Percentiles rank a stretch among this genome's conserved stretches.
Conservation (phyloP, 75 land plant species). For the Sequoia sempervirens region DNA sequence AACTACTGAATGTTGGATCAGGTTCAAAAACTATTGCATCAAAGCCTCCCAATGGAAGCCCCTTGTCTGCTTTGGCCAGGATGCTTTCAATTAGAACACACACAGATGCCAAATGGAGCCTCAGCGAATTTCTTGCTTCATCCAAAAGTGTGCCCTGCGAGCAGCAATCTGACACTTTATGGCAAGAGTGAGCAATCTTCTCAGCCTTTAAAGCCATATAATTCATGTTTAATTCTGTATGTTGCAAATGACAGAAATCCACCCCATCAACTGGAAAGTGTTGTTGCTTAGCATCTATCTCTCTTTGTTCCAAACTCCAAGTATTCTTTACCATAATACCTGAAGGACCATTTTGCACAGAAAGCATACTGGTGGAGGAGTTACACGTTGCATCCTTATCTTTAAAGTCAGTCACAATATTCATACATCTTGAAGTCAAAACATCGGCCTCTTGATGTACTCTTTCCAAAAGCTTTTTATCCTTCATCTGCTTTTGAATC, state of each 20-base stretch:
- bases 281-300: neutral
- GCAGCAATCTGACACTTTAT: slow-evolving; percentile 20
- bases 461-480: neutral
- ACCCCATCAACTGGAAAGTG: neutral
- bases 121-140: slow-evolving; percentile 16
- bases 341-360: neutral
- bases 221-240: neutral
- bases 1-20: neutral
- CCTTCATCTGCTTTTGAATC: slow-evolving; percentile 12
- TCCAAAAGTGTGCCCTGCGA: slow-evolving; percentile 10
- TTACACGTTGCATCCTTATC: neutral
- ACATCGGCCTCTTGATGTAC: neutral
- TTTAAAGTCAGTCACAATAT: neutral
- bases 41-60: slow-evolving; percentile 25
- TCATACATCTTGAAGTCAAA: neutral
- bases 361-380: neutral
- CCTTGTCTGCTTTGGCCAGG: slow-evolving; percentile 12
- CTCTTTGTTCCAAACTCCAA: neutral
- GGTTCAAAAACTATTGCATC: slow-evolving; percentile 21
- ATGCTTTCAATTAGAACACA: slow-evolving; percentile 25
- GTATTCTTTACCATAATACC: neutral
- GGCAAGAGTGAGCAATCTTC: slow-evolving; percentile 4
- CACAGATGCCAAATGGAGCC: slow-evolving; percentile 31
- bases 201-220: slow-evolving; percentile 2
- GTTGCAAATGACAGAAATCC: neutral